Conservation (phyloP, 768 basidiomycete species). For the Podaxis mareebaensis region DNA sequence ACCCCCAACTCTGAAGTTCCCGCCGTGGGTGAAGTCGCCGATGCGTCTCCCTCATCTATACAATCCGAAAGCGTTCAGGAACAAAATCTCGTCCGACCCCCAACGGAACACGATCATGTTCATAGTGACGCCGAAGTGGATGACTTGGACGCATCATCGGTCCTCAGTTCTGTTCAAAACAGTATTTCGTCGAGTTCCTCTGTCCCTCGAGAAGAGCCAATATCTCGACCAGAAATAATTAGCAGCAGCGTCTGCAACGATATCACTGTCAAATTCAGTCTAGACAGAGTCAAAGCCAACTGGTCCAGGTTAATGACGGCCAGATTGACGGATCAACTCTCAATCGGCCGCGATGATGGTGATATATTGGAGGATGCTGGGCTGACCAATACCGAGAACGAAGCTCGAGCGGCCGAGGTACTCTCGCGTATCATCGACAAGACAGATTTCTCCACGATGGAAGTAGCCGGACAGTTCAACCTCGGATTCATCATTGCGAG, state of each 20-base stretch:
- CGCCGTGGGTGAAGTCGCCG: conserved; percentile 13
- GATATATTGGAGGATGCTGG: conserved; percentile 36
- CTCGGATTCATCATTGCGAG: conserved; percentile 90
- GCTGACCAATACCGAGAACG: conserved; percentile 43
- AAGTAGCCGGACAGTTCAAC: conserved; percentile 92
- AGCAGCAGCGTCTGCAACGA: conserved; percentile 30
- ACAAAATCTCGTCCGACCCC: background rate
- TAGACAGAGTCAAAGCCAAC: conserved; percentile 23
- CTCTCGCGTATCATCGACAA: conserved; percentile 87
- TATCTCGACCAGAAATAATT: conserved; percentile 41
- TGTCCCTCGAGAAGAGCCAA: conserved; percentile 15
- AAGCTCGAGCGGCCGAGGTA: conserved; percentile 58
- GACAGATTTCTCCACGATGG: conserved; percentile 81
- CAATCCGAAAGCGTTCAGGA: background rate
- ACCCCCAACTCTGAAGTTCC: background rate
- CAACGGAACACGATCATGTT: background rate
- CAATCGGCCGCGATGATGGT: conserved; percentile 5
- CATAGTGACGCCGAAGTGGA: conserved; percentile 21
- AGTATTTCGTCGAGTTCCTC: conserved; percentile 15
- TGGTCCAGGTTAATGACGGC: conserved; percentile 18
- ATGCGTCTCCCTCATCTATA: background rate
- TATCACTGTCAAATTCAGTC: conserved; percentile 29
- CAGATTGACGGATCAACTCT: background rate
- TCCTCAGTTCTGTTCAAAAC: conserved; percentile 21
- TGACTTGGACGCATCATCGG: conserved; percentile 20